Conservation (phyloP, 2,329 filamentous ascomycete species). For the Ophiostoma sp. region DNA sequence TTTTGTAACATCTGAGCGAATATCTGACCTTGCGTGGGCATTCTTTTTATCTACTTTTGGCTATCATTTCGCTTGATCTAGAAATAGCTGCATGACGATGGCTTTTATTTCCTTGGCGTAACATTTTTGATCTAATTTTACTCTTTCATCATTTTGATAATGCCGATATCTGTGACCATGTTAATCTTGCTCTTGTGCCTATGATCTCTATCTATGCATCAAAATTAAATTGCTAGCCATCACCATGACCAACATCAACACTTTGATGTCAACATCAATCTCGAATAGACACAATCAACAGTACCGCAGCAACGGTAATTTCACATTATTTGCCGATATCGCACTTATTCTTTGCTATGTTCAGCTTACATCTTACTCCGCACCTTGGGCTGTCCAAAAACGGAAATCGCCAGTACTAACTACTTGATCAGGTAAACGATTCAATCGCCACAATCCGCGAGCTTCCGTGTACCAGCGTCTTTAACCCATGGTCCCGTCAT, state of each 20-base stretch:
- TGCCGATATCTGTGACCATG: too few species aligned
- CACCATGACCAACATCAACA: neutral
- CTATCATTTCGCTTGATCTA: neutral
- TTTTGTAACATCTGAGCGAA: neutral
- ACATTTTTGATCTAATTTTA: neutral
- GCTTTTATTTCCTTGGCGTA: neutral
- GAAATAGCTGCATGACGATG: neutral
- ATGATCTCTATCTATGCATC: neutral
- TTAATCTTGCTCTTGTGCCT: too few species aligned
- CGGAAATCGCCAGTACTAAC: too few species aligned
- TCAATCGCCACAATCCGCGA: too few species aligned
- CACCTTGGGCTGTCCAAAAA: too few species aligned
- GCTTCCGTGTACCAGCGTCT: too few species aligned
- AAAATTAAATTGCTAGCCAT: neutral
- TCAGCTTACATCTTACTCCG: too few species aligned
- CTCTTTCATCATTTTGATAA: too few species aligned
- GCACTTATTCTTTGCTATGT: neutral
- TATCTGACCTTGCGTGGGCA: neutral
- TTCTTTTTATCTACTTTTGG: neutral
- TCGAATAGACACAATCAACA: neutral
- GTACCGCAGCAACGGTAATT: neutral
- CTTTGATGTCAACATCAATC: neutral
- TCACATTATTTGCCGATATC: neutral
- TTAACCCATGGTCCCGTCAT: neutral
- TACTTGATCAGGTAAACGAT: too few species aligned